Conservation (phyloP, 768 basidiomycete genomes). For the Suillus brevipes region DNA sequence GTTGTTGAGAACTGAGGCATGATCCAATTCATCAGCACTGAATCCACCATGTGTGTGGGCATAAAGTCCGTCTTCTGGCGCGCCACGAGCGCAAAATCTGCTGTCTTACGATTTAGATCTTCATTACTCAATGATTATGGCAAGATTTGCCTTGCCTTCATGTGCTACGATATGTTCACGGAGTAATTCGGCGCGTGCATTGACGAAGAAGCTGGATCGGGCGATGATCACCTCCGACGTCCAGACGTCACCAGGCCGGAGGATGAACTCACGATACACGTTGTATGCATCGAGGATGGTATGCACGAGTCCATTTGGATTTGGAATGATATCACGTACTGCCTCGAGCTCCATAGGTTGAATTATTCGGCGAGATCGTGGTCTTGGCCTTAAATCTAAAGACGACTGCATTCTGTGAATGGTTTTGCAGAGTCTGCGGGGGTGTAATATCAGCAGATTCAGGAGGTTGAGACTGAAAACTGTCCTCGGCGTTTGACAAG, state of each 20-base stretch:
- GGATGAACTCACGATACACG: conserved; percentile 32
- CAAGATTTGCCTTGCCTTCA: conserved; percentile 18
- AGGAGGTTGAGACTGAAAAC: neutral
- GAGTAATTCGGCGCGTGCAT: conserved; percentile 35
- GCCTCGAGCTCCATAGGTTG: no score
- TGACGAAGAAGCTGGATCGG: conserved; percentile 41
- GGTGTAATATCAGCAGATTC: neutral
- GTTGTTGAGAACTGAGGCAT: conserved; percentile 46
- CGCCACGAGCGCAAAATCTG: conserved; percentile 36
- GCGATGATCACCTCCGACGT: conserved; percentile 25
- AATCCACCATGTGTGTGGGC: conserved; percentile 13
- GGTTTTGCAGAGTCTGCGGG: neutral
- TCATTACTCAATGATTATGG: conserved; percentile 25
- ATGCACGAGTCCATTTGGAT: conserved; percentile 32
- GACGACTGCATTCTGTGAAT: neutral
- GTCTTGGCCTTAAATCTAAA: neutral
- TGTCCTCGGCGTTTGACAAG: neutral
- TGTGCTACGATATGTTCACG: conserved; percentile 26
- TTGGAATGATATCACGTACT: no score
- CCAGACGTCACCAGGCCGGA: conserved; percentile 45
- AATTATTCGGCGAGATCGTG: neutral
- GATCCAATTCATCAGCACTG: conserved; percentile 39
- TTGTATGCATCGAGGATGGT: conserved; percentile 37
- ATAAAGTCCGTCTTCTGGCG: conserved; percentile 22
- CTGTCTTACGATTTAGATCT: conserved; percentile 18